A percentile compares a stretch with the other conserved stretches of the same genome.
These are phyloP conservation scores for Sarocladium oryzae DNA, from an alignment of 2,329 filamentous ascomycete genomes.

Conservation along the genomic window DNA sequence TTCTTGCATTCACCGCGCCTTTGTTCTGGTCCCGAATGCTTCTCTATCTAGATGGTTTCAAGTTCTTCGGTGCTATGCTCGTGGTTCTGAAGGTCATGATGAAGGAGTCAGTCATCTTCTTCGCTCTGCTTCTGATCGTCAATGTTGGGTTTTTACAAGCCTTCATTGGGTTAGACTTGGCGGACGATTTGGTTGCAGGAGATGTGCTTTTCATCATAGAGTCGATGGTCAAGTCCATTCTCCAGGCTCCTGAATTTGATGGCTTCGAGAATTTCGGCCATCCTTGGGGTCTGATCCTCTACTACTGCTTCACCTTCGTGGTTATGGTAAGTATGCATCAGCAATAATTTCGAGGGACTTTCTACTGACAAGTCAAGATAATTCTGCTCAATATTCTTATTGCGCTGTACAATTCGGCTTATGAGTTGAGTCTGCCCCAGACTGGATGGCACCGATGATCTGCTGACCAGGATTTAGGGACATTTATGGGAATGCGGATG, in stretches of 20 bases:
- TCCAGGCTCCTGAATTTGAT: constrained; percentile 84
- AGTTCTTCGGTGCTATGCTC: constrained; percentile 97
- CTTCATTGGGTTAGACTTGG: constrained; percentile 84
- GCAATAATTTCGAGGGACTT: background rate
- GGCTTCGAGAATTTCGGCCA: constrained; percentile 87
- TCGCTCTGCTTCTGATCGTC: constrained; percentile 79
- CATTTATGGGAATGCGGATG: constrained; percentile 86
- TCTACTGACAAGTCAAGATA: constrained; percentile 27
- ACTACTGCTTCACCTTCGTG: constrained; percentile 96
- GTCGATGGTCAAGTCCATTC: constrained; percentile 81
- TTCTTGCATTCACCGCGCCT: constrained; percentile 84
- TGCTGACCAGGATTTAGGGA: constrained; percentile 37
- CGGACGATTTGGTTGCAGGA: constrained; percentile 62
- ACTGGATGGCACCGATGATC: background rate
- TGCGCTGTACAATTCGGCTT: constrained; percentile 92
- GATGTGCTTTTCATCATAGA: constrained; percentile 71
- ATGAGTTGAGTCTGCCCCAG: constrained; percentile 44
- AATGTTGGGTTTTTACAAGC: constrained; percentile 85
- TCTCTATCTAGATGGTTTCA: constrained; percentile 86
- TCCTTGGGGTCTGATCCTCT: constrained; percentile 89
- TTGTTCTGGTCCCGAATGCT: constrained; percentile 96
- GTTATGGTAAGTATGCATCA: constrained; percentile 67
- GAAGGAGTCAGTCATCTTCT: constrained; percentile 93
- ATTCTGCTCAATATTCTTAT: constrained; percentile 93
- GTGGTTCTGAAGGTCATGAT: constrained; percentile 95